A percentile compares a stretch with the other conserved stretches of the same genome.
Conservation (phyloP, 805 yeast genomes). For the Suhomyces faveliae region DNA sequence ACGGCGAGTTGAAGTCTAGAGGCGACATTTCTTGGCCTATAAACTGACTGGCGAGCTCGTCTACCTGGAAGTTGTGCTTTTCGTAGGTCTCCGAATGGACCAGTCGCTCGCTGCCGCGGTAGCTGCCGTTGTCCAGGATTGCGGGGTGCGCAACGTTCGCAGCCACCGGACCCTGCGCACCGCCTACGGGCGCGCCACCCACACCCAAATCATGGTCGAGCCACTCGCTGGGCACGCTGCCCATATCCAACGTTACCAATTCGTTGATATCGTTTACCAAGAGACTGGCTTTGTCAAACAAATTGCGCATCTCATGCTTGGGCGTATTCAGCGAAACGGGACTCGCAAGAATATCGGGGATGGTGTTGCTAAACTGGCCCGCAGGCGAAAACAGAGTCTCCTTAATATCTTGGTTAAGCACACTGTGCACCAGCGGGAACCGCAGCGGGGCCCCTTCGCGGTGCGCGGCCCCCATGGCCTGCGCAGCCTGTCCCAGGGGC, state of each 20-base stretch:
- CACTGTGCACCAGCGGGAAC: background rate
- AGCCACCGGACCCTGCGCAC: background rate
- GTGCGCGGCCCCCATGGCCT: too few species aligned
- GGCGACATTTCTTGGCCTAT: conserved; percentile 2
- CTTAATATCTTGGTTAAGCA: too few species aligned
- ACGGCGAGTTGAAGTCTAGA: conserved; percentile 1
- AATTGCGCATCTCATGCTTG: conserved; percentile 15
- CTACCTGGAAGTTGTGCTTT: conserved; percentile 18
- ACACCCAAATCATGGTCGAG: too few species aligned
- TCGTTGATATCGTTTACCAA: conserved; percentile 34
- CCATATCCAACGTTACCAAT: conserved; percentile 18
- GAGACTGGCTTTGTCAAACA: conserved; percentile 35
- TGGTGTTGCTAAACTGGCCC: conserved; percentile 12
- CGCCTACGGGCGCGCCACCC: background rate
- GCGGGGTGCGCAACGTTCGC: background rate
- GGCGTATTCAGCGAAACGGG: conserved; percentile 5
- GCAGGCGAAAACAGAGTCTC: background rate
- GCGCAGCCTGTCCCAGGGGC: too few species aligned
- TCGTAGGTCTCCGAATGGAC: conserved; percentile 16
- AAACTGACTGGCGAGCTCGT: conserved; percentile 16
- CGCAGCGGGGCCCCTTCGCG: too few species aligned
- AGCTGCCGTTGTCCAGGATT: background rate
- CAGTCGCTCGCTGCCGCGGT: conserved; percentile 5
- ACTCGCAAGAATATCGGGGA: conserved; percentile 12
- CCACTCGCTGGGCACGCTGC: background rate